Evolutionary conservation across 352 stramenopile species (phyloP).

Genomic region (Phytophthora boehmeriae): DNA sequence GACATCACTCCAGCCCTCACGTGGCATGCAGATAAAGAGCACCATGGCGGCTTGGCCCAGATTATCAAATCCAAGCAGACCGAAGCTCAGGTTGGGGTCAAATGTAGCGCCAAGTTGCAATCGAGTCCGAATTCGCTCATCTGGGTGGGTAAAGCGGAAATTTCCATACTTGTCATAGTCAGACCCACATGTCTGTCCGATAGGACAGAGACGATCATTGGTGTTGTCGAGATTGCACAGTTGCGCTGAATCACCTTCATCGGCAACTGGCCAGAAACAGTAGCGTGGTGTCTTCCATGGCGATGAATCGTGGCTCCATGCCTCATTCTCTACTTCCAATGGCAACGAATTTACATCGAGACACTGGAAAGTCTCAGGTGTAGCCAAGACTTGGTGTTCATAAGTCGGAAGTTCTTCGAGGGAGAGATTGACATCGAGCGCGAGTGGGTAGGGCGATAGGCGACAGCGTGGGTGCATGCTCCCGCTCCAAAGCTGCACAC

Average conservation of each 20-base stretch:
- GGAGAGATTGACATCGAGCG: conserved; percentile 42
- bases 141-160: conserved; percentile 65
- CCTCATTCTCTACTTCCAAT: conserved; percentile 22
- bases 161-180: conserved; percentile 66
- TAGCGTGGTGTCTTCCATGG: conserved; percentile 57
- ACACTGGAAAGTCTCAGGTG: conserved; percentile 16
- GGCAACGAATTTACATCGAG: conserved; percentile 11
- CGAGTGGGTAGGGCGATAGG: conserved; percentile 69
- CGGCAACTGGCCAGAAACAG: conserved; percentile 91
- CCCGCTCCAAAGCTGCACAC: conserved; percentile 81
- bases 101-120: conserved; percentile 49
- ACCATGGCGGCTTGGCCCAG: conserved; percentile 80
- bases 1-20: conserved; percentile 87
- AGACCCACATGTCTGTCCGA: conserved; percentile 56
- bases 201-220: conserved; percentile 36
- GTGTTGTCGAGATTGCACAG: conserved; percentile 54
- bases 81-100: conserved; percentile 78
- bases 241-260: conserved; percentile 45
- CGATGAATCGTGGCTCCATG: conserved; percentile 54
- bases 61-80: conserved; percentile 89
- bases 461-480: conserved; percentile 70
- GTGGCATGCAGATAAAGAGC: conserved; percentile 91
- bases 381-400: conserved; percentile 24
- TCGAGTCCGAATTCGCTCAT: conserved; percentile 32
- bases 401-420: conserved; percentile 36